Conservation (phyloP, 2,329 filamentous ascomycete genomes). For the Magnaporthiopsis rhizophila region DNA sequence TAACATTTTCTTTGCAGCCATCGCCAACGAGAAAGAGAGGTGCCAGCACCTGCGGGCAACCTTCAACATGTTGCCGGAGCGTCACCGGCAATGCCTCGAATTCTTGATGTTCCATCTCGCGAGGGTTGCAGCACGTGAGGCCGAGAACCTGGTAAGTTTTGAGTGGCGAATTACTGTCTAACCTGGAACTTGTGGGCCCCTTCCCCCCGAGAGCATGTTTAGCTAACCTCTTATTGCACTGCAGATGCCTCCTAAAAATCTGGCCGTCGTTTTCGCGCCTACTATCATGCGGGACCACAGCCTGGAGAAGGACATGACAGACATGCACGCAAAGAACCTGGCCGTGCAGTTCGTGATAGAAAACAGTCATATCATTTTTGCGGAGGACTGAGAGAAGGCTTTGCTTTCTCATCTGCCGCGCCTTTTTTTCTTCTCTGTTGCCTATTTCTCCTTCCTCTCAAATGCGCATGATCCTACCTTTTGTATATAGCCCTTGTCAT, state of each 20-base stretch:
- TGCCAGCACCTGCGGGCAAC: conserved; percentile 64
- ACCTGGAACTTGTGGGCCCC: not conserved
- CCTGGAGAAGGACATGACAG: conserved; percentile 89
- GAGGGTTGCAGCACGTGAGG: conserved; percentile 73
- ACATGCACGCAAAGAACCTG: conserved; percentile 82
- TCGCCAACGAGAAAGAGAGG: conserved; percentile 59
- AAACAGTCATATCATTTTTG: conserved; percentile 76
- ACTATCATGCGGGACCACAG: conserved; percentile 92
- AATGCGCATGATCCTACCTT: not conserved
- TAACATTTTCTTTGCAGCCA: conserved; percentile 36
- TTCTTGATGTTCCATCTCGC: conserved; percentile 91
- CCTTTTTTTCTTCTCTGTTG: not conserved
- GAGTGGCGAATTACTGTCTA: not conserved
- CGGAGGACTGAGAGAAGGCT: conserved; percentile 26
- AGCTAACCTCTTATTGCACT: conserved; percentile 14
- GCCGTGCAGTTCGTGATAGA: conserved; percentile 92
- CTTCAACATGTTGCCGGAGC: conserved; percentile 69
- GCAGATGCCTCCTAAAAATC: conserved; percentile 90
- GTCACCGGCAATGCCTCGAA: conserved; percentile 83
- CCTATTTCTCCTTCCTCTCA: not conserved
- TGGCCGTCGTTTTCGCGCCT: conserved; percentile 94
- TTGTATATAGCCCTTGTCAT: not conserved
- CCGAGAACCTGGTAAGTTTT: conserved; percentile 68
- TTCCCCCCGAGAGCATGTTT: not conserved
- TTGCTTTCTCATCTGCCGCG: not conserved